Base-by-base conservation (phyloP, 225 moss, liverwort and hornwort species). In the Neckera pumila region DNA sequence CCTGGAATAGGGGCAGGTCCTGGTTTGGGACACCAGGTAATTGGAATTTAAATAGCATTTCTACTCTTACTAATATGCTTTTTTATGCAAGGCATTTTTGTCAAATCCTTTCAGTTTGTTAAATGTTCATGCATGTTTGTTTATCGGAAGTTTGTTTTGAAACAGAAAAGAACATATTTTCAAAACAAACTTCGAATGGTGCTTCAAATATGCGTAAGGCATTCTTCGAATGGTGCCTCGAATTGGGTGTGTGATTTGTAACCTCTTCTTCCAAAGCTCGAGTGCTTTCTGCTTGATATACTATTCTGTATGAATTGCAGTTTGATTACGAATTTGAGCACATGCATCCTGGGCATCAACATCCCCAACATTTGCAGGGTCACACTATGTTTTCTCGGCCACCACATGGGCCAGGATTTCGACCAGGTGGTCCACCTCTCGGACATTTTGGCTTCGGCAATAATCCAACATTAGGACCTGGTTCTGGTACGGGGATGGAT, bases 241-340 rank as follows among this genome's bases (percentile, higher is more conserved):
- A 84, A 86, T 84, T 85, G 77, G 81, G 89, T 67, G 88, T 85
- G 85, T 90, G 27, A 86, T 86, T 86, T 87, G 82, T 64, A 74
- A 92, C 74, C 83, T 70, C 80, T 62, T 83, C 54, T 81, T 89
- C 53, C 77, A 85, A 86, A 65, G n/a, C 57, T 86, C 80, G 74
- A n/a, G 80, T 77, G 77, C 89, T 90, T 84, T 74, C 85, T 89
- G 67, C 82, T 86, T 92, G 87, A 92, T 89, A 89, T 82, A 86
- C 59, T 87, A 89, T 88, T 84, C 53, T 91, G 54, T 88, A 88
- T 89, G 92, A 91, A 67, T 81, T 90, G 89, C 94, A 94, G 94
- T 94, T 94, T 94, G 93, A 94, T 83, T 94, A 92, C 87, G 97
- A 97, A 89, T 96, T 97, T 93, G 98, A 99, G 93, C 95, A 95